phyloP scores from a whole-genome alignment of 2,329 filamentous ascomycete genomes.

The Blastomyces silverae region DNA sequence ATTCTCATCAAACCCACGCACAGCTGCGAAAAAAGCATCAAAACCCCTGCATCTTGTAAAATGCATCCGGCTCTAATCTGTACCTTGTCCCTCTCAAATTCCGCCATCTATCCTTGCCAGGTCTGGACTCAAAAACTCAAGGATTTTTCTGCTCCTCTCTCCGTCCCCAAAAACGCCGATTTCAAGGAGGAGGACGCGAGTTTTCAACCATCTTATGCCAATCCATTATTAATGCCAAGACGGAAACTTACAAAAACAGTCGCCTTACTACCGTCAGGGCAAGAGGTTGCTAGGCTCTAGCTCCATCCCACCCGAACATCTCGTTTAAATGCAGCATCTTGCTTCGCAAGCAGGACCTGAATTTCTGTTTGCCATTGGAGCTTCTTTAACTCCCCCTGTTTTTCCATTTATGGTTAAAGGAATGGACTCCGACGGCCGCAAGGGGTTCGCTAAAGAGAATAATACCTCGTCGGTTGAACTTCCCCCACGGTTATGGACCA shows the following conservation, averaged over 20 bases:
- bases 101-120: not conserved
- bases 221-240: conserved; percentile 7
- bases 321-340: not conserved
- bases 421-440: not conserved
- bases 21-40: not conserved
- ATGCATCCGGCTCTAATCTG: not conserved
- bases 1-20: not conserved
- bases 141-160: no score
- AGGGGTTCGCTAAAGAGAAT: not conserved
- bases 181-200: not conserved
- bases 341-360: not conserved
- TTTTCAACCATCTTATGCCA: not conserved
- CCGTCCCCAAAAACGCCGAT: not conserved
- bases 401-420: not conserved
- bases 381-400: not conserved
- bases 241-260: not conserved
- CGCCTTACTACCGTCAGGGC: not conserved
- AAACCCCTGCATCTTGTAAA: not conserved
- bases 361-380: not conserved
- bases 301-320: not conserved
- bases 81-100: not conserved
- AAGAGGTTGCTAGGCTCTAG: not conserved
- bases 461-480: not conserved
- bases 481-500: not conserved
- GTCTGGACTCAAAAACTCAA: not conserved